Percentiles rank a stretch among this genome's conserved stretches.
These are phyloP conservation scores for Ophiosphaerella herpotricha DNA, from an alignment of 2,329 filamentous ascomycete genomes.

Conservation along the genomic window DNA sequence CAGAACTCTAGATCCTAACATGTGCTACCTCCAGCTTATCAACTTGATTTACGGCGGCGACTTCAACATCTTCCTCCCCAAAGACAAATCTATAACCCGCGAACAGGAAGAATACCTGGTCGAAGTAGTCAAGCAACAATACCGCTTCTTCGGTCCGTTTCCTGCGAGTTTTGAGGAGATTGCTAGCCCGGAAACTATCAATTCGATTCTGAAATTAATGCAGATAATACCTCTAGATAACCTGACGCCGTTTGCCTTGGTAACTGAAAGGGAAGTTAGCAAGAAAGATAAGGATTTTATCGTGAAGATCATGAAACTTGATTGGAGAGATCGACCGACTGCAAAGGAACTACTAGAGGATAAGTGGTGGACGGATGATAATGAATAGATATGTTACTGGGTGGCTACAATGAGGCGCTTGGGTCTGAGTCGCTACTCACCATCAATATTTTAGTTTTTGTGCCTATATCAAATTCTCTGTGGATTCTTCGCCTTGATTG, in stretches of 20 bases:
- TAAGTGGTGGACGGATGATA: slow-evolving; percentile 38
- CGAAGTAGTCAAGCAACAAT: slow-evolving; percentile 26
- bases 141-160: slow-evolving; percentile 32
- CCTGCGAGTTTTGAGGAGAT: slow-evolving; percentile 26
- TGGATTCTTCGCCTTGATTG: slow-evolving; percentile 47
- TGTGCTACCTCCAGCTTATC: slow-evolving; percentile 22
- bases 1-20: too few relatives aligned
- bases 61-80: slow-evolving; percentile 32
- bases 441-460: slow-evolving; percentile 42
- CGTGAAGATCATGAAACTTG: slow-evolving; percentile 52
- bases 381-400: too few relatives aligned
- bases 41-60: slow-evolving; percentile 32
- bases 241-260: slow-evolving; percentile 15
- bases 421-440: slow-evolving; percentile 50
- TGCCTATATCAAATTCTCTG: slow-evolving; percentile 32
- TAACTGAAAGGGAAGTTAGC: slow-evolving; percentile 15
- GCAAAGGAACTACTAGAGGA: slow-evolving; percentile 46
- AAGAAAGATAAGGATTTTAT: slow-evolving; percentile 38
- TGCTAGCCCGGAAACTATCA: slow-evolving; percentile 17
- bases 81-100: slow-evolving; percentile 13
- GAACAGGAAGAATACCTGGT: slow-evolving; percentile 29
- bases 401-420: slow-evolving; percentile 5
- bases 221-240: slow-evolving; percentile 14
- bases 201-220: slow-evolving; percentile 14
- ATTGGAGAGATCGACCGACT: slow-evolving; percentile 49